phyloP scores from a whole-genome alignment of 2,329 filamentous ascomycete species.

The Thielaviopsis musarum region DNA sequence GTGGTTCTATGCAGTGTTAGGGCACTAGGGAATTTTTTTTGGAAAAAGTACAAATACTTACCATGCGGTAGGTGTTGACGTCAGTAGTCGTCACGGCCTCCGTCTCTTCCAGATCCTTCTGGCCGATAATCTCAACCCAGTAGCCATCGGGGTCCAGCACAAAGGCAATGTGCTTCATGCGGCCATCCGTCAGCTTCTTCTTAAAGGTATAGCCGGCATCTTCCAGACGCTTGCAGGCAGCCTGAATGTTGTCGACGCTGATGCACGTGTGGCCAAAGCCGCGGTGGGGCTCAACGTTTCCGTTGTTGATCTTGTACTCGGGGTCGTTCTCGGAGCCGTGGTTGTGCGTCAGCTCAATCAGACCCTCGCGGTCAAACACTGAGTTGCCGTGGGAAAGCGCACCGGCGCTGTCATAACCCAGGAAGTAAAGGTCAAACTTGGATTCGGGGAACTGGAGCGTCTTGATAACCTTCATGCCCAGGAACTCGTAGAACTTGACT shows the following conservation, averaged over 20 bases:
- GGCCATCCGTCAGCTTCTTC: constrained; percentile 81
- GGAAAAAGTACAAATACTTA: constrained; percentile 19
- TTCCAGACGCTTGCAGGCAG: constrained; percentile 75
- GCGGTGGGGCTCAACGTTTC: constrained; percentile 75
- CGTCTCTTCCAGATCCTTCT: constrained; percentile 54
- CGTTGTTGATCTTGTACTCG: constrained; percentile 66
- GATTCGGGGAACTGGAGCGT: constrained; percentile 68
- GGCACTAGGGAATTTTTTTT: too few relatives aligned
- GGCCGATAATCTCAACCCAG: constrained; percentile 70
- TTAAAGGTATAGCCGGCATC: constrained; percentile 86
- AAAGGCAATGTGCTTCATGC: constrained; percentile 80
- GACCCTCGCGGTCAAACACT: constrained; percentile 66
- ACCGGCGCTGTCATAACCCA: constrained; percentile 66
- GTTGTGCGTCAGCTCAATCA: constrained; percentile 72
- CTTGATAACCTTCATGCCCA: constrained; percentile 72
- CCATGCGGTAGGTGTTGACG: constrained; percentile 55
- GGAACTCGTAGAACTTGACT: constrained; percentile 86
- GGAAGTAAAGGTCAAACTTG: constrained; percentile 92
- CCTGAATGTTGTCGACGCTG: constrained; percentile 68
- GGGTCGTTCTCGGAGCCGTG: constrained; percentile 82
- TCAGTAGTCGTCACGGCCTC: constrained; percentile 60
- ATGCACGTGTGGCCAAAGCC: constrained; percentile 81
- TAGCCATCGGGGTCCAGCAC: constrained; percentile 76
- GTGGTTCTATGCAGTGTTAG: constrained; percentile 42
- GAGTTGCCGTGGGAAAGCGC: constrained; percentile 58